Evolutionary conservation across 352 stramenopile species (phyloP).

Genomic region (Globisporangium cylindrosporum): DNA sequence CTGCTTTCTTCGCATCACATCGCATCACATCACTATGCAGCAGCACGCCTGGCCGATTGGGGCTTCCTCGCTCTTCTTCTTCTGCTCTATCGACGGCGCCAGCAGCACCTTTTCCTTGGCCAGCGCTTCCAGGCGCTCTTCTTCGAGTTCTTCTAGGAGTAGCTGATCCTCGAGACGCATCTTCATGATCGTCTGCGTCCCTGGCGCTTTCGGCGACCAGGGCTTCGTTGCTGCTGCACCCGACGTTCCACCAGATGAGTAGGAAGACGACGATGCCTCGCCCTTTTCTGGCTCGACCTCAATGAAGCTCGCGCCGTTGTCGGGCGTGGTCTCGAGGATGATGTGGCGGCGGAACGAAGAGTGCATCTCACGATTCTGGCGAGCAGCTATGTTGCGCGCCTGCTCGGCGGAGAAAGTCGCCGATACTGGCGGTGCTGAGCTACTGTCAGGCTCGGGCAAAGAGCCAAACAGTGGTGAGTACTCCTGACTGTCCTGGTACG

Average conservation of each 20-base stretch:
- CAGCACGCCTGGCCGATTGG: constrained; percentile 46
- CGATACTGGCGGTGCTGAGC: not conserved
- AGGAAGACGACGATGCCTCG: constrained; percentile 4
- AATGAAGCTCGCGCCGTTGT: constrained; percentile 66
- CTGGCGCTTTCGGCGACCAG: constrained; percentile 63
- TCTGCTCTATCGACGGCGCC: constrained; percentile 10
- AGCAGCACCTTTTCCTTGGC: constrained; percentile 50
- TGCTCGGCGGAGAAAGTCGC: constrained; percentile 14
- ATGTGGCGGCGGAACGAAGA: constrained; percentile 59
- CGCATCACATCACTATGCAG: constrained; percentile 55
- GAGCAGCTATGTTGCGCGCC: constrained; percentile 14
- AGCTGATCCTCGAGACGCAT: constrained; percentile 67
- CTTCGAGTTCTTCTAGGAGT: constrained; percentile 57
- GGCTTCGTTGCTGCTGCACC: constrained; percentile 37
- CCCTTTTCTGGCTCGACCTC: constrained; percentile 40
- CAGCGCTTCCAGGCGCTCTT: constrained; percentile 50
- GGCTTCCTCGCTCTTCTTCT: constrained; percentile 14
- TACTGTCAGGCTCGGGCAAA: not conserved
- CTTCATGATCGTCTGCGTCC: constrained; percentile 53
- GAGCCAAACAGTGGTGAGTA: constrained; percentile 17
- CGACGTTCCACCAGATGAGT: not conserved
- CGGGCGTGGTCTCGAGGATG: constrained; percentile 49
- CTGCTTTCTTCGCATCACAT: not conserved
- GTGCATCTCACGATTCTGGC: constrained; percentile 32
- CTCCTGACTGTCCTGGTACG: not conserved